Evolutionary conservation across 2,329 filamentous ascomycete species (phyloP), one percentile per base, ranked within the genome.

Genomic region (Fusarium lyarnte): DNA sequence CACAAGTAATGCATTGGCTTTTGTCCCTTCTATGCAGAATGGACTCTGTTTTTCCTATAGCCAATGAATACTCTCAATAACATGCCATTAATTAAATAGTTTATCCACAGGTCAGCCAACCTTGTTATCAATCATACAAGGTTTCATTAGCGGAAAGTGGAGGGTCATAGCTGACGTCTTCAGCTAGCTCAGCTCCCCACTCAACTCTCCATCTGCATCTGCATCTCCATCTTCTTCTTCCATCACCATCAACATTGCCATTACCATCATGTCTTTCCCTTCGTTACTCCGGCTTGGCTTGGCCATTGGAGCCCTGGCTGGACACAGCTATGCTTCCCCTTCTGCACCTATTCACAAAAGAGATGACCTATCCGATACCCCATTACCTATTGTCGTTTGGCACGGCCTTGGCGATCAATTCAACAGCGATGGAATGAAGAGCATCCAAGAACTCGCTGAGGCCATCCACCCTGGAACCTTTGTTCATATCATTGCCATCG

Each of bases 381-480:
- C 93, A 7, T 88, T 98, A 35, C 96, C 96, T 2, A 87, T 99
- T 39, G 88, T 99, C 66, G 93, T 99, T 83, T 99, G 96, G 96
- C 96, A 99, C 82, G 96, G 89, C 31, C 85, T 91, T 16, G 90
- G 90, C 77, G 93, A 96, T 82, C 88, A 91, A 81, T 97, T 91
- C 84, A 88, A 90, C 58, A 89, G 90, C 71, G 91, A 94, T 4
- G 94, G 95, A 63, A 87, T 98, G 61, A 88, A 89, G 75, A 81
- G 86, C 59, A 87, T 97, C 36, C 93, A 89, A 71, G 84, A 87
- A n/a, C 87, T 98, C 53, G 92, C 92, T 72, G 87, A 94, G 65
- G 82, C 88, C 54, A 85, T 90, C 63, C 90, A 97, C 82, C 94
- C 94, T 0, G 94, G 93, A 67, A 98, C 94, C 21, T 91, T 94